Evolutionary conservation across 2,329 filamentous ascomycete species (phyloP), one percentile per base, ranked within the genome.

Genomic region (Xylariaceae sp.): DNA sequence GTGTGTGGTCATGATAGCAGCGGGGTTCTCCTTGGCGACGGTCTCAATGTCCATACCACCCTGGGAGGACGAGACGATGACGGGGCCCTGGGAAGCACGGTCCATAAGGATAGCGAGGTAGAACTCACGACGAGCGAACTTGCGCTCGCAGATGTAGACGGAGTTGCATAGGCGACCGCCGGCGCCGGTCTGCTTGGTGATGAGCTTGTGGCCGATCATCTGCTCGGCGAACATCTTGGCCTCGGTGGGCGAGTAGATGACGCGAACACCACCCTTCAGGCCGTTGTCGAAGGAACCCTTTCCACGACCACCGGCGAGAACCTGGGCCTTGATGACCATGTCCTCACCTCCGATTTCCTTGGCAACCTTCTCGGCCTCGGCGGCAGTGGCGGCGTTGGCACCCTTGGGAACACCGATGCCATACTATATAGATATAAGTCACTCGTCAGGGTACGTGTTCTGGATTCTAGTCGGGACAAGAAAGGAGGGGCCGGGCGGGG

Each of bases 191-290:
- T 99, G 94, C 87, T 99, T 99, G 77, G 94, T 99, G 79, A 99
- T 86, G 78, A 99, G 91, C 80, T 97, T 97, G 82, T 99, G 93
- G 74, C 94, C 94, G 78, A 99, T 97, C 94, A 99, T 99, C 82
- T 99, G 92, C 70, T 93, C 85, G 69, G 94, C 93, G 75, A 99
- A 96, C 87, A 97, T 96, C 83, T 91, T 89, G 73, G 94, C 94
- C 83, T 88, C 86, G 71, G 92, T 92, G 61, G 94, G 90, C 82
- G 93, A 97, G 86, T 97, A 99, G 79, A 99, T 96, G 72, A 99
- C 92, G 71, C 94, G 88, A 70, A 99, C 94, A 81, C 94, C 94
- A 72, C 94, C 94, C 84, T 99, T 99, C 75, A 99, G 88, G 71
- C 94, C 94, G 78, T 97, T 97, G 81, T 96, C 92, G 75, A 99